Evolutionary conservation across 1,284 basidiomycete species (phyloP).

Genomic region (Ceratobasidium sp.): DNA sequence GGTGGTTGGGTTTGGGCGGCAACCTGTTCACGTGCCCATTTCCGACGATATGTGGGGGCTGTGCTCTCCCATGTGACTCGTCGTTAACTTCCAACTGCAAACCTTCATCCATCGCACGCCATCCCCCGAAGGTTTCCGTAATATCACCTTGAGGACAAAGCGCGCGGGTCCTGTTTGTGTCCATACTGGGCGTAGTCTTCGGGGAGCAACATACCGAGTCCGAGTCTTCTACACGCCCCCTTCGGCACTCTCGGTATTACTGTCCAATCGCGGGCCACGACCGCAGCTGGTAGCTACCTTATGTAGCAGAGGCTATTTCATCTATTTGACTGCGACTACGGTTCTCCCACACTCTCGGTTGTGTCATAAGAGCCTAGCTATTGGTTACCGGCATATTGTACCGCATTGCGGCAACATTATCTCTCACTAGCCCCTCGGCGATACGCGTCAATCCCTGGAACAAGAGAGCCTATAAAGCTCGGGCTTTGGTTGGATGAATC

Average conservation of each 20-base stretch:
- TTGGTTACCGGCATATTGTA: background rate
- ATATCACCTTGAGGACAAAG: background rate
- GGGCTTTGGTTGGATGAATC: background rate
- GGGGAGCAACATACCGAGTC: constrained; percentile 16
- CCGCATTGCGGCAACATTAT: background rate
- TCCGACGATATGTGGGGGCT: too few species aligned
- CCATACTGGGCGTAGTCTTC: background rate
- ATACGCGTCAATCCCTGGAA: background rate
- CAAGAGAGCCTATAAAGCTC: background rate
- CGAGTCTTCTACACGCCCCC: constrained; percentile 7
- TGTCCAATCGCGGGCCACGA: background rate
- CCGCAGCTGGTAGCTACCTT: background rate
- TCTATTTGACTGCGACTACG: background rate
- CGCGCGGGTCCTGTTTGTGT: background rate
- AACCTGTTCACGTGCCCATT: too few species aligned
- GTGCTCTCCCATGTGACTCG: too few species aligned
- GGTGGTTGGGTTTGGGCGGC: too few species aligned
- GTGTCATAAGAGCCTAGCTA: too few species aligned
- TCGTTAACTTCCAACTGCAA: too few species aligned
- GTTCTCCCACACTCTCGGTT: constrained; percentile 6
- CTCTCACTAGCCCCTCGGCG: background rate
- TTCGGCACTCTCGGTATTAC: background rate
- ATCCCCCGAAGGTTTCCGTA: too few species aligned
- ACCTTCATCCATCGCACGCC: too few species aligned
- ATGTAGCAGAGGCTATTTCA: background rate